Base-by-base conservation (phyloP, 2,329 filamentous ascomycete genomes). In the Dichotomopilus funicola region DNA sequence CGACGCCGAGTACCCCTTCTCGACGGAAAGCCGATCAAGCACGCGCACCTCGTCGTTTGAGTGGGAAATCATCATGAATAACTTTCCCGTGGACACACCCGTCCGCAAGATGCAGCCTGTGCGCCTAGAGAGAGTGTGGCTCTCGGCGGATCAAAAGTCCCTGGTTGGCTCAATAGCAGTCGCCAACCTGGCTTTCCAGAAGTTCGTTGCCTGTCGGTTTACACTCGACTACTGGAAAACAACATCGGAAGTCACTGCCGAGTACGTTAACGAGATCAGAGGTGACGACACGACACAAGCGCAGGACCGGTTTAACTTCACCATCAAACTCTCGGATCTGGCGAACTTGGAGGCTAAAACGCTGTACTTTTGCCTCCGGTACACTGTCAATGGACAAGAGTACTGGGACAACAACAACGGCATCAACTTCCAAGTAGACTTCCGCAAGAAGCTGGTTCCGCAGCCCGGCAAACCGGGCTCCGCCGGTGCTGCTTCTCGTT, bases 221-320 rank as follows among this genome's bases (percentile, higher is more conserved):
- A 99, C 94, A 0, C 80, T 96, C 47, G 94, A 99, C 71, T 94
- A 95, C 73, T 99, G 94, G 94, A 96, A 95, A 78, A 99, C 94
- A 0, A 95, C 91, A 0, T 99, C 94, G 0, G 94, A 99, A 69
- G 88, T 97, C 1, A 79, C 80, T 40, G 92, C 89, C n/a, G 91
- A 96, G 65, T 99, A 83, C 74, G 86, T 85, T 68, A 82, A 88
- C 59, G 88, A 94, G 72, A 81, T 92, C 46, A 82, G 84, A 44
- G 82, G 83, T 34, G 82, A 82, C 62, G 82, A 87, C 43, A 72
- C 72, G 5, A 75, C 75, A 3, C 74, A 87, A 63, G 84, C 86
- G 48, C 86, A 87, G 64, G 94, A 99, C 70, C 83, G 89, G 41
- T 99, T 99, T 75, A 89, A 86, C 67, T 99, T 99, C 73, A 89